Base-by-base conservation (phyloP, 129 eudicot species). In the Tagetes patula region DNA sequence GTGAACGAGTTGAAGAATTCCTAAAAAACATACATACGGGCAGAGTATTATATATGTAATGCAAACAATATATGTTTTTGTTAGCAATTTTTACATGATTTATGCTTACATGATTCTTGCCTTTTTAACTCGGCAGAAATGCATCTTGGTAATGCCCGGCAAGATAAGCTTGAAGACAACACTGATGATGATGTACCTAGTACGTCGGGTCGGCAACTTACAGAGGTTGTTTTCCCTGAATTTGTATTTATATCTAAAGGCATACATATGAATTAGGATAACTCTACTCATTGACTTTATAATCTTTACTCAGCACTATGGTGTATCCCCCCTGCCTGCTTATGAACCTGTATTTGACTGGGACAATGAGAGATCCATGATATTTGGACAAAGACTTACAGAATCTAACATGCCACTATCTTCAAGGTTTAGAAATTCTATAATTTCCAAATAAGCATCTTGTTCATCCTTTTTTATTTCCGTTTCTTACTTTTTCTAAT, bases 301-400 rank as follows among this genome's bases (percentile, higher is more conserved):
- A 31, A 31, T 46, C 31, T 47, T 12, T 72, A 38, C 81, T 82
- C 88, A 95, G 99, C 97, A 95, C 70, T 83, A 88, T 75, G 97
- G 96, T 47, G 96, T 86, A 84, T 88, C 99, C 69, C 96, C 99
- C 4, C 71, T 95, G 56, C 96, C 99, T 70, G 89, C 97, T 42
- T 95, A 95, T 81, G 99, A 95, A 77, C 97, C 99, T 71, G 96
- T 92, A 70, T 95, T 91, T 84, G 97, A 95, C 81, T 95, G 99
- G 99, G 99, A 86, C 74, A 91, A 83, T 66, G 99, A 95, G 84
- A 91, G 99, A 80, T 85, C 91, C 31, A 71, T 86, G 80, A 89
- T 95, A 85, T 95, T 91, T 82, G 99, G 99, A 62, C 99, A 95
- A 83, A 83, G 99, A 71, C 72, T 84, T 67, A 96, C 96, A 38